These are phyloP conservation scores for Pleurotus tuoliensis DNA, from an alignment of 768 basidiomycete species.

Conservation along the genomic window DNA sequence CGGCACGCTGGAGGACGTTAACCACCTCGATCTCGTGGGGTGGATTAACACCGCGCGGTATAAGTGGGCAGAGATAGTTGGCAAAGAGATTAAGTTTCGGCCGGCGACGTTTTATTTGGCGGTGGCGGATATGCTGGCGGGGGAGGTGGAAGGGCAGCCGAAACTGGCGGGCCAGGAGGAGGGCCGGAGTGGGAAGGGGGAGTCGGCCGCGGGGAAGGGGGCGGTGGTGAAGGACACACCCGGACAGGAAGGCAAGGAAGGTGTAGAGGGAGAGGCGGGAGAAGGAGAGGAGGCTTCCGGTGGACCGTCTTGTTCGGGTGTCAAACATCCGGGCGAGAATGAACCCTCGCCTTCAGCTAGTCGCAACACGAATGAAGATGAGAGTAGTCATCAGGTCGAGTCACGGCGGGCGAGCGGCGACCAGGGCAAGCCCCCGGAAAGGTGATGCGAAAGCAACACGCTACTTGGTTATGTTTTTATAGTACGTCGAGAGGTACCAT, in stretches of 20 bases:
- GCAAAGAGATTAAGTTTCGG: constrained; percentile 86
- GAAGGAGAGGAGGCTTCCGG: too few species aligned
- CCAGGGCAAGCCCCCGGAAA: too few species aligned
- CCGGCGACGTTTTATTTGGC: constrained; percentile 90
- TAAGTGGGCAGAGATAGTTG: constrained; percentile 86
- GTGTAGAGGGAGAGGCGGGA: neutral
- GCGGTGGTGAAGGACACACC: constrained; percentile 12
- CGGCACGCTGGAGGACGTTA: constrained; percentile 88
- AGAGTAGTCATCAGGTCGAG: too few species aligned
- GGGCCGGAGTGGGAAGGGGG: neutral
- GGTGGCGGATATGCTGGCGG: constrained; percentile 73
- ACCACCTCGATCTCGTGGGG: constrained; percentile 89
- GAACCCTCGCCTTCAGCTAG: too few species aligned
- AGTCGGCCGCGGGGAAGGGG: constrained; percentile 10
- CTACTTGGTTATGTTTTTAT: too few species aligned
- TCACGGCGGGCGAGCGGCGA: too few species aligned
- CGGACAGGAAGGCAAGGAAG: constrained; percentile 1
- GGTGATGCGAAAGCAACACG: too few species aligned
- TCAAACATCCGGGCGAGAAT: too few species aligned
- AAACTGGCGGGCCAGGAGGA: constrained; percentile 9
- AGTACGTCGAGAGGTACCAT: too few species aligned
- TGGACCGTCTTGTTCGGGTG: too few species aligned
- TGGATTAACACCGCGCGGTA: constrained; percentile 91
- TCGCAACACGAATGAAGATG: too few species aligned
- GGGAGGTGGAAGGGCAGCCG: constrained; percentile 63